Evolutionary conservation across 208 protist genomes (phyloP), one percentile per base, ranked within the genome.

Genomic region (Wallacemonas rigidus): DNA sequence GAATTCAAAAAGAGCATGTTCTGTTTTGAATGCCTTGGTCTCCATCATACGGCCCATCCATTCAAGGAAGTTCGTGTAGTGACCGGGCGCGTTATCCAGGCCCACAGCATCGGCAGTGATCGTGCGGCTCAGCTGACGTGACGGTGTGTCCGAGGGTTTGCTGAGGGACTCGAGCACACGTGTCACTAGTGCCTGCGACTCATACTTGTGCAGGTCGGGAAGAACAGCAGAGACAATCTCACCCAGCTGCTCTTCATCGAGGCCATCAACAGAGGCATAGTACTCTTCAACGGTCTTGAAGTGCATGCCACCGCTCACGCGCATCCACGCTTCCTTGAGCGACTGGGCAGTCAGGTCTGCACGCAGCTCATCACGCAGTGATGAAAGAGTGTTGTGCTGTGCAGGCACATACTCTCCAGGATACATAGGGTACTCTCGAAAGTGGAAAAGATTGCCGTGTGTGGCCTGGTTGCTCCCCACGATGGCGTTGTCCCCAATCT

Each of bases 21-120:
- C 89, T 1, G 92, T 97, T 71, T 95, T 95, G 77, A 97, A 97
- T 1, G 88, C 92, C n/a, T 82, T 77, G 43, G 92, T 95, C 58
- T 95, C 88, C 3, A 87, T 92, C 71, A 97, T 86, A 36, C 89
- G 87, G 0, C 92, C 90, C 92, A 97, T 95, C 90, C 92, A 97
- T 45, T 97, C 89, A 12, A 97, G 74, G 63, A 97, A 97, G 70
- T 97, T 97, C 36, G 89, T 94, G 80, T 97, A 97, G 80, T 97
- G 92, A 0, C 87, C 87, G 14, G 92, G 92, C 2, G 92, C 81
- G 63, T 95, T 93, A 62, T 94, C 88, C 6, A 97, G 81, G 3
- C 92, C 92, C 6, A 97, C 87, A 1, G 90, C 80, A 43, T 97
- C 92, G 12, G 92, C 92, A 41, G 92, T 92, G 40, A 97, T 94